Base-by-base conservation (phyloP, 2,329 filamentous ascomycete genomes). In the Xylaria digitata region DNA sequence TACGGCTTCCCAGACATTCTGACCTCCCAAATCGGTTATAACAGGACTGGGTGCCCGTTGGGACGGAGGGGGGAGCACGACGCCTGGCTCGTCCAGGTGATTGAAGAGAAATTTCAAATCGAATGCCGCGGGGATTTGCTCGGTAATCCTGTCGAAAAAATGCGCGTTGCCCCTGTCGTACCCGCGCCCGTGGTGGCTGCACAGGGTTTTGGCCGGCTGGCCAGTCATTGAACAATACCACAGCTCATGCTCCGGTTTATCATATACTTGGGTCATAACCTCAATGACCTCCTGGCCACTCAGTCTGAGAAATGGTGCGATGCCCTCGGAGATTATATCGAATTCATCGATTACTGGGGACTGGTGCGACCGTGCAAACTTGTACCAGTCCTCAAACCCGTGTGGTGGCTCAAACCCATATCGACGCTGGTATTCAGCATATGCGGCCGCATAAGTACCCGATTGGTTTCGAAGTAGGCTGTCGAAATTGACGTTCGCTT, bases 261-360 rank as follows among this genome's bases (percentile, higher is more conserved):
- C 32, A 4, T 77, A 69, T 0, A 75, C 72, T 0, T 71, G 48
- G 5, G 56, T 46, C 70, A 83, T 80, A 0, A 72, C 65, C 2
- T 75, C 49, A 0, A 48, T 17, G 2, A 82, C 61, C 9, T 81
- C 75, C 0, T 70, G 65, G 0, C 81, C 82, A 34, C 77, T 80
- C 0, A 84, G 34, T 3, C 66, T 75, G 63, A 78, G 76, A 45
- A 86, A 82, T 0, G 83, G 84, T 0, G 74, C 72, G 1, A 86
- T 69, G 0, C 74, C 66, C 0, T 81, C 65, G 46, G 79, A 73
- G 2, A 86, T 82, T 0, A 71, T 76, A 45, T 86, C 82, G 32
- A 83, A 86, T 2, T 86, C 81, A 63, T 86, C 84, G 37, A 86
- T 84, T n/a, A 86, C 78, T 0, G 77, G 76, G 0, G 83, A 84